Percentiles rank a stretch among this genome's conserved stretches.
Evolutionary conservation across 306 rosid species (phyloP).

Genomic region (Pachyrhizus erosus): DNA sequence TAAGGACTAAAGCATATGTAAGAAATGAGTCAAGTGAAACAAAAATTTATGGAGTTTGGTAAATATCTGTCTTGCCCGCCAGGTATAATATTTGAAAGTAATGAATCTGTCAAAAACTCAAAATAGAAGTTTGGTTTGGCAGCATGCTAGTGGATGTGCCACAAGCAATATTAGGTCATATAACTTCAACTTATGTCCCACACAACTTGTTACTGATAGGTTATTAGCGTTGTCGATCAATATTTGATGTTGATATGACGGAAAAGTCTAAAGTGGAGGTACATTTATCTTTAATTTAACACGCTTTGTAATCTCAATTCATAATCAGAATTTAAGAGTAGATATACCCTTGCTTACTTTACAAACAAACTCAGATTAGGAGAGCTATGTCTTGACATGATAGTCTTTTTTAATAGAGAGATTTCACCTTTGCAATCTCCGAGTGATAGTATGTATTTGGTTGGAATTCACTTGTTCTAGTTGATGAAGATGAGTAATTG

Average conservation of each 20-base stretch:
- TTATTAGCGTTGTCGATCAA: not conserved
- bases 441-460: not conserved
- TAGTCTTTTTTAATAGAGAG: not conserved
- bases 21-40: not conserved
- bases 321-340: not conserved
- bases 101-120: too few relatives aligned
- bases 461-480: not conserved
- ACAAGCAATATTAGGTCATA: not conserved
- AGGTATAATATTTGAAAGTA: too few relatives aligned
- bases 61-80: not conserved
- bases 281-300: not conserved
- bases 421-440: not conserved
- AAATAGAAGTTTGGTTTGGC: not conserved
- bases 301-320: not conserved
- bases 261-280: not conserved
- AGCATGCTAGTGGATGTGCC: slow-evolving; percentile 15
- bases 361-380: not conserved
- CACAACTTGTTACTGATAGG: not conserved
- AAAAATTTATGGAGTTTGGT: not conserved
- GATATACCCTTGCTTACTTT: not conserved
- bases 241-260: not conserved
- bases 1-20: not conserved
- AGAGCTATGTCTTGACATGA: not conserved
- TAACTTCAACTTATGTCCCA: not conserved
- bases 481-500: slow-evolving; percentile 3